A percentile compares a stretch with the other conserved stretches of the same genome.
phyloP scores from a whole-genome alignment of 139 green algal genomes.

The Chlorella sp. region DNA sequence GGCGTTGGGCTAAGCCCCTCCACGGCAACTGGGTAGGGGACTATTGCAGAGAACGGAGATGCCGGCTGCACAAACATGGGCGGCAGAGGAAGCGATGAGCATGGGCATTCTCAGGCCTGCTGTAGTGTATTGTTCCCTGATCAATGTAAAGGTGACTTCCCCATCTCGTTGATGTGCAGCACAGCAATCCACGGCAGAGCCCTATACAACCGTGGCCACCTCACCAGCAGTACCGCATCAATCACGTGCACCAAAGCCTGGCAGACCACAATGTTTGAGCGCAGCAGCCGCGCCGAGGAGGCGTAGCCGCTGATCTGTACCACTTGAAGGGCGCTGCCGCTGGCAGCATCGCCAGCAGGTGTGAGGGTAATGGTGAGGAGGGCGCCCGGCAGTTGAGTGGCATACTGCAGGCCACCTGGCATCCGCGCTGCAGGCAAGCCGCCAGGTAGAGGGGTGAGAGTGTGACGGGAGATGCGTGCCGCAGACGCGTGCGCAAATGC shows the following conservation, averaged over 20 bases:
- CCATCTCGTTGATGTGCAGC: no score
- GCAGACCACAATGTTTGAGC: slow-evolving; percentile 10
- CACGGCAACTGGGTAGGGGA: not conserved
- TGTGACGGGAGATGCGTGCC: no score
- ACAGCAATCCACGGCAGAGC: no score
- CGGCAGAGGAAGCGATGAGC: no score
- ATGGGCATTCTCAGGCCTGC: no score
- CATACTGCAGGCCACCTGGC: not conserved
- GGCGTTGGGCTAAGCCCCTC: no score
- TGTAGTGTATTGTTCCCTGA: no score
- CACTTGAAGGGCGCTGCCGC: not conserved
- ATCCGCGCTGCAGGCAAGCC: not conserved
- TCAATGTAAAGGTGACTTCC: no score
- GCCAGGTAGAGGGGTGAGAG: no score
- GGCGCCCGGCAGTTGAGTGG: slow-evolving; percentile 3
- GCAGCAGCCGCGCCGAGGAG: not conserved
- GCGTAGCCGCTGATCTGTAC: not conserved
- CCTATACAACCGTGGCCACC: not conserved
- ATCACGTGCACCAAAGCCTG: not conserved
- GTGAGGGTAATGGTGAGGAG: not conserved
- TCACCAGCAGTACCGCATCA: slow-evolving; percentile 5
- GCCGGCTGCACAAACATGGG: not conserved
- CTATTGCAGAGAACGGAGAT: not conserved
- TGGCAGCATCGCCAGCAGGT: not conserved
- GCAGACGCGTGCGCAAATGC: no score